Evolutionary conservation across 495 filamentous ascomycete genomes (phyloP).

Genomic region (Penicillium fimorum): DNA sequence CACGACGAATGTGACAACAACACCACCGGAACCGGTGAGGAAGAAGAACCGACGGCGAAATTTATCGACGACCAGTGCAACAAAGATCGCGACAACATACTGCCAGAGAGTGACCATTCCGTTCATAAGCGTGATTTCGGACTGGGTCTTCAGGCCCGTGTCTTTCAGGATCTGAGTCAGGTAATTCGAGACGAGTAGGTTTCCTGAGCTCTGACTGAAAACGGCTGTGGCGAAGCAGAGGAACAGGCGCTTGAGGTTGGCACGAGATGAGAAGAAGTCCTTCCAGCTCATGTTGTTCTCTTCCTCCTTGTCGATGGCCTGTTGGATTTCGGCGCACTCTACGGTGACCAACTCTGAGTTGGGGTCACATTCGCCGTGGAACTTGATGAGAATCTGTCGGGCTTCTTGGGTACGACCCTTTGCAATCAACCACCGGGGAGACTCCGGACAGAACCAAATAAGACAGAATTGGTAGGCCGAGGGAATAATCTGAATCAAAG

Average conservation of each 20-base stretch:
- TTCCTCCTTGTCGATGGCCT: conserved; percentile 28
- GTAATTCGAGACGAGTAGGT: conserved; percentile 64
- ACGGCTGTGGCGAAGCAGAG: conserved; percentile 60
- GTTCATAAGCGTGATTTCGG: conserved; percentile 40
- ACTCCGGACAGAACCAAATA: conserved; percentile 46
- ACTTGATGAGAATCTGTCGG: conserved; percentile 30
- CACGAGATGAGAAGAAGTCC: conserved; percentile 63
- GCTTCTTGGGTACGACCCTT: conserved; percentile 37
- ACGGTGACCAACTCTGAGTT: conserved; percentile 20
- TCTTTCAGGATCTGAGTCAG: conserved; percentile 51
- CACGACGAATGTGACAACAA: conserved; percentile 56
- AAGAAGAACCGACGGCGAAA: conserved; percentile 58
- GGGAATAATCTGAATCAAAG: conserved; percentile 54
- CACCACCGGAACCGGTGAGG: conserved; percentile 54
- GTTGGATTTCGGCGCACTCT: conserved; percentile 31
- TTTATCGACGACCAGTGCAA: conserved; percentile 55
- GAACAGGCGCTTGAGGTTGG: conserved; percentile 63
- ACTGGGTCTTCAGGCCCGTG: conserved; percentile 51
- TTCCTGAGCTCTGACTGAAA: conserved; percentile 65
- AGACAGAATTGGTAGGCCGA: conserved; percentile 42
- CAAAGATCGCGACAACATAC: conserved; percentile 52
- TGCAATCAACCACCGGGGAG: conserved; percentile 44
- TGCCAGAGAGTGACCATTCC: conserved; percentile 30
- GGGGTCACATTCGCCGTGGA: conserved; percentile 29
- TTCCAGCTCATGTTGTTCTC: conserved; percentile 35